Conservation (phyloP, 495 filamentous ascomycete species). For the Aspergillus olivimuriae region DNA sequence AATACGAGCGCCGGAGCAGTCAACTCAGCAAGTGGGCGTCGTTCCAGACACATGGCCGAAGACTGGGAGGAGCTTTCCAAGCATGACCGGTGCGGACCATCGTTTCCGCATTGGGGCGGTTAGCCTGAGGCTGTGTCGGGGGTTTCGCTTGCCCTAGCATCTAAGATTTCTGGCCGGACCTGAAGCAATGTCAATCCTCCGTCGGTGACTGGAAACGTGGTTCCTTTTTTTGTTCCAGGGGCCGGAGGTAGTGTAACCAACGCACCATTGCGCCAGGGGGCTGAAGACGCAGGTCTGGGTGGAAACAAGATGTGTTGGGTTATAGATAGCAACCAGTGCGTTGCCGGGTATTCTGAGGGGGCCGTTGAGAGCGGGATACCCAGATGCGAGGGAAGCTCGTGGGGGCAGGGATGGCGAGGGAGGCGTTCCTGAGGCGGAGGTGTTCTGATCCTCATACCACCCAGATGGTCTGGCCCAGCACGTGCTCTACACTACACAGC, state of each 20-base stretch:
- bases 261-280: too few species aligned
- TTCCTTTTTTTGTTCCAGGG: too few species aligned
- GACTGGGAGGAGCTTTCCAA: conserved; percentile 5
- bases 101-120: not conserved
- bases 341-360: too few species aligned
- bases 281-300: too few species aligned
- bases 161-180: not conserved
- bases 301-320: too few species aligned
- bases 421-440: not conserved
- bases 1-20: not conserved
- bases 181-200: not conserved
- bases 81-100: not conserved
- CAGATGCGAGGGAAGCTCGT: too few species aligned
- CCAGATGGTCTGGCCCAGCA: too few species aligned
- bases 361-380: too few species aligned
- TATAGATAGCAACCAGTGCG: too few species aligned
- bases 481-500: conserved; percentile 1
- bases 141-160: too few species aligned
- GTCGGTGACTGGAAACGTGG: not conserved
- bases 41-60: conserved; percentile 4
- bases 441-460: too few species aligned
- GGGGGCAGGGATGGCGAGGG: not conserved
- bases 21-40: not conserved
- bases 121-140: conserved; percentile 14
- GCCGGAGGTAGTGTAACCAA: too few species aligned